Base-by-base conservation (phyloP, 768 basidiomycete species). In the Tylopilus subfusipes region DNA sequence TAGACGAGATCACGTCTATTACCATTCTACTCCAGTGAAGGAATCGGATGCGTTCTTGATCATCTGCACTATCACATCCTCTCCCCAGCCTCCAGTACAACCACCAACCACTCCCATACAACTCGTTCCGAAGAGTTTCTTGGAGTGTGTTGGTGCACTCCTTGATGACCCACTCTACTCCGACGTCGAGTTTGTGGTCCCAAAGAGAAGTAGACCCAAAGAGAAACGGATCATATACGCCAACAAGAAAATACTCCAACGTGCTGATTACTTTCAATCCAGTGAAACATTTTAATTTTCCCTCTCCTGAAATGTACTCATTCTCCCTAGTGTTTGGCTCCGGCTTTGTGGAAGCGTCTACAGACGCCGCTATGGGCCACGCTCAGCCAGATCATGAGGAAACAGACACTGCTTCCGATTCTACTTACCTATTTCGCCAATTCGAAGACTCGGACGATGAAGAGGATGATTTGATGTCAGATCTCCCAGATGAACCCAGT, bases 111-210 rank as follows among this genome's bases (percentile, higher is more conserved):
- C 75, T 4, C 76, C 78, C 27, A 72, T 74, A 31, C 78, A 82
- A 51, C 69, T 75, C 24, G 86, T 92, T 9, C 89, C 91, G 0
- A 84, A 78, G 61, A 76, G 76, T 50, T 77, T 88, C 16, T 65
- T 93, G 38, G 81, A 85, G 59, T 83, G 84, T 14, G 76, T 93
- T n/a, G 92, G 91, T 6, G 71, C 76, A 30, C 72, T 93, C 24
- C 74, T 93, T 11, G 85, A 93, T 61, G 88, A 93, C 62, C 87
- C 87, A n/a, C 65, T 80, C 13, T 93, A 93, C 61, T 91, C 91
- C 7, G 91, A 94, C 62, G 82, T 93, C 18, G 84, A 87, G 66
- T 93, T 94, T 59, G 73, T 92, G 19, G 72, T 93, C 29, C 87
- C 88, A 0, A 71, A 72, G 30, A 64, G 76, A 31, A 68, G 68